Evolutionary conservation across 106 monocot genomes (phyloP).

Genomic region (Vanilla planifolia): DNA sequence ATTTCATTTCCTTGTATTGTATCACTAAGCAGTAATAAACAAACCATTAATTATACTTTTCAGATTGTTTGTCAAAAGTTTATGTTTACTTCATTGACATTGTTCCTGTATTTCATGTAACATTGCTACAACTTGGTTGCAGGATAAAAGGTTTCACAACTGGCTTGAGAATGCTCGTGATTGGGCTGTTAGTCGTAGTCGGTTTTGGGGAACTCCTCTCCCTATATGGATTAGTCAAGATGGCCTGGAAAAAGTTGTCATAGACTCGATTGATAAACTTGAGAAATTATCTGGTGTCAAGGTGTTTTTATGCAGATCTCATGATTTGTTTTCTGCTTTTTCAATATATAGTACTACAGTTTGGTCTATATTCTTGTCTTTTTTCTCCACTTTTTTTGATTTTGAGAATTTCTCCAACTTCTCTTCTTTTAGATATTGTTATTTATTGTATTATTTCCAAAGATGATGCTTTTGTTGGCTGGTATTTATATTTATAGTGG

Average conservation of each 20-base stretch:
- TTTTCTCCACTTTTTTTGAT: background rate
- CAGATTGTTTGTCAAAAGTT: too few relatives aligned
- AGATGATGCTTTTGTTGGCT: background rate
- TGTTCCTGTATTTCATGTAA: too few relatives aligned
- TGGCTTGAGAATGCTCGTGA: slow-evolving; percentile 99
- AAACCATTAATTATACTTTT: too few relatives aligned
- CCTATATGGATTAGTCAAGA: slow-evolving; percentile 95
- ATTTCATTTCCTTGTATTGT: too few relatives aligned
- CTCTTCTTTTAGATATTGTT: background rate
- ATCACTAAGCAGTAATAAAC: too few relatives aligned
- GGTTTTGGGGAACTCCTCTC: slow-evolving; percentile 99
- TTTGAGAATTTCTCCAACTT: background rate
- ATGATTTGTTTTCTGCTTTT: background rate
- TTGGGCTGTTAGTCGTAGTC: slow-evolving; percentile 95
- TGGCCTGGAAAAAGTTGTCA: slow-evolving; percentile 71
- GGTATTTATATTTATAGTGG: background rate
- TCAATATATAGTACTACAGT: background rate
- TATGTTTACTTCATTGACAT: too few relatives aligned
- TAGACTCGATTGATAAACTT: slow-evolving; percentile 88
- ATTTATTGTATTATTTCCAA: slow-evolving; percentile 5
- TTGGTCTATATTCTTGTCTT: background rate
- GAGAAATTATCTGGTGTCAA: slow-evolving; percentile 78
- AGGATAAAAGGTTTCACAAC: slow-evolving; percentile 98
- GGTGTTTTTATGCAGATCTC: slow-evolving; percentile 28
- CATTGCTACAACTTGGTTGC: background rate